These are phyloP conservation scores for Lanzia echinophila DNA, from an alignment of 2,329 filamentous ascomycete genomes.

Conservation along the genomic window DNA sequence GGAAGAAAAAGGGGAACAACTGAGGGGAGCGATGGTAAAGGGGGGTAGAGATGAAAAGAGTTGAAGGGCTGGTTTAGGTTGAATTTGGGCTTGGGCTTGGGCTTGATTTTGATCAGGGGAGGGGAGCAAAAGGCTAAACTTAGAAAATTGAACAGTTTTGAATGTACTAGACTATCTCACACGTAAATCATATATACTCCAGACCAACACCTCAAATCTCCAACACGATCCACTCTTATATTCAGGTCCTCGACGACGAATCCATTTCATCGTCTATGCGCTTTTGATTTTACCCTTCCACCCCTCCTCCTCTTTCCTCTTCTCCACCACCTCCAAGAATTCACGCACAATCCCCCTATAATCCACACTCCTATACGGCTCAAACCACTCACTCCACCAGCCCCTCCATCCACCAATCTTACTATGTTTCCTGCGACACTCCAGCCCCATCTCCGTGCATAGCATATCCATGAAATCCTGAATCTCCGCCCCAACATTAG, in stretches of 20 bases:
- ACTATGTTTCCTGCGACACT: neutral
- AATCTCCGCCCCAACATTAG: constrained; percentile 10
- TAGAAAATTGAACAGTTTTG: too few relatives aligned
- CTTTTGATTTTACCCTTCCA: neutral
- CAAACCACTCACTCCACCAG: constrained; percentile 12
- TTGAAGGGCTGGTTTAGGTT: too few relatives aligned
- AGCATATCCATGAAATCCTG: constrained; percentile 11
- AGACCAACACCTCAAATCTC: neutral
- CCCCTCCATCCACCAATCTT: neutral
- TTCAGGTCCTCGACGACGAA: too few relatives aligned
- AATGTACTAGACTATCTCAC: too few relatives aligned
- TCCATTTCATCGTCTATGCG: neutral
- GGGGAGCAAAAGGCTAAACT: too few relatives aligned
- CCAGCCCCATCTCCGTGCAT: constrained; percentile 4
- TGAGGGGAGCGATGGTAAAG: too few relatives aligned
- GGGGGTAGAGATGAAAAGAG: too few relatives aligned
- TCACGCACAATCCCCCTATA: constrained; percentile 11
- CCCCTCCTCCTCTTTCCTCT: neutral
- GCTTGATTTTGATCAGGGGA: too few relatives aligned
- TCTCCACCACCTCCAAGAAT: constrained; percentile 4
- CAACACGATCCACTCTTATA: too few relatives aligned
- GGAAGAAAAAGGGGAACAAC: too few relatives aligned
- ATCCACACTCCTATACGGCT: constrained; percentile 9
- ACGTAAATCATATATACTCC: neutral
- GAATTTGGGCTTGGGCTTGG: too few relatives aligned